These are phyloP conservation scores for Rhododendron vialii DNA, from an alignment of 148 eudicot species.

Conservation along the genomic window DNA sequence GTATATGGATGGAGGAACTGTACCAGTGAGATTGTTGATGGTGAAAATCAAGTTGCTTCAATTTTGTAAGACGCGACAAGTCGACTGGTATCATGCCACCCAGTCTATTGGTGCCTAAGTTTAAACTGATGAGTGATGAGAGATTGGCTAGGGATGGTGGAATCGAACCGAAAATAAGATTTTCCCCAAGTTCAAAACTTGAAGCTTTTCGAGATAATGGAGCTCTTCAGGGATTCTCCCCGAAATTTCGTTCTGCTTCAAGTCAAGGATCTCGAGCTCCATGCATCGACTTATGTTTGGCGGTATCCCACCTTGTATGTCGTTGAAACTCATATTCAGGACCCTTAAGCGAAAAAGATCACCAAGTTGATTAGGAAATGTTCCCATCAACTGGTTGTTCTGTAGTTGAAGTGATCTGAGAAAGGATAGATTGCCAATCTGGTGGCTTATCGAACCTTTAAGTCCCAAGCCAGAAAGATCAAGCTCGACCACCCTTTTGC, in stretches of 20 bases:
- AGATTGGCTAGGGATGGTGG: conserved; percentile 29
- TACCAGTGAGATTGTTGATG: conserved; percentile 27
- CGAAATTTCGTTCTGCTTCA: conserved; percentile 18
- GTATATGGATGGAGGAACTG: conserved; percentile 26
- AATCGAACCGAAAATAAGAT: conserved; percentile 18
- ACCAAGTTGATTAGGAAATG: conserved; percentile 21
- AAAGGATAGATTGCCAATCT: conserved; percentile 31
- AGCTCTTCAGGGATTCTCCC: conserved; percentile 28
- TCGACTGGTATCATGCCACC: conserved; percentile 27
- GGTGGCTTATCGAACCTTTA: conserved; percentile 24
- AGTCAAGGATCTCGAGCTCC: conserved; percentile 24
- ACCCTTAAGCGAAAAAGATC: conserved; percentile 18
- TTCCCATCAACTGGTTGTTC: conserved; percentile 22
- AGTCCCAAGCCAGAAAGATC: conserved; percentile 23
- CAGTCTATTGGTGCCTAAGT: conserved; percentile 27
- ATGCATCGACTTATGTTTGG: conserved; percentile 13
- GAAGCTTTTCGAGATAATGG: conserved; percentile 18
- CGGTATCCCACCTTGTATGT: conserved; percentile 25
- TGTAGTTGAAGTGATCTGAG: conserved; percentile 34
- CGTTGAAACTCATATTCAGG: conserved; percentile 31
- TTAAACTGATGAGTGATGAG: conserved; percentile 18
- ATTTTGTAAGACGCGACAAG: conserved; percentile 15
- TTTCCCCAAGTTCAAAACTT: conserved; percentile 24
- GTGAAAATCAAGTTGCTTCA: conserved; percentile 27
- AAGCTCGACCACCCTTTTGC: conserved; percentile 28